phyloP scores from a whole-genome alignment of 352 stramenopile genomes.

The Proteromonas lacertae region DNA sequence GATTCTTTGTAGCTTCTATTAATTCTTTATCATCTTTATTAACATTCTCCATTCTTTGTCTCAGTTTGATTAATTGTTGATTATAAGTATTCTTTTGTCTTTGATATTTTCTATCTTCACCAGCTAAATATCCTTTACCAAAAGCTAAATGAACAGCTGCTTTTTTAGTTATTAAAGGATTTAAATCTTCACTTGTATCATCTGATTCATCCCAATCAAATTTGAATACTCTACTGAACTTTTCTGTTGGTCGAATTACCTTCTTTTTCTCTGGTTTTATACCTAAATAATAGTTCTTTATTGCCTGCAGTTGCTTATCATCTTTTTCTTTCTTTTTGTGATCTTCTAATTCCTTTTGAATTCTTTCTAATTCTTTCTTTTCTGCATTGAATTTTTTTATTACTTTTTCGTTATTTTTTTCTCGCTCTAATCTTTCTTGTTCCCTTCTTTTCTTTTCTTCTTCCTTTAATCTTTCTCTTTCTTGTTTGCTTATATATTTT shows the following conservation, averaged over 20 bases:
- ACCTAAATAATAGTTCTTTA: slow-evolving; percentile 52
- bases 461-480: slow-evolving; percentile 15
- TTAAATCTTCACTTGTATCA: slow-evolving; percentile 56
- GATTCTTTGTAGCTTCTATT: no score
- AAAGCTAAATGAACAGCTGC: slow-evolving; percentile 51
- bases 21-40: slow-evolving; percentile 8
- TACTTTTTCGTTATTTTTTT: not conserved
- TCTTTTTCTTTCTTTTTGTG: slow-evolving; percentile 13
- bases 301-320: slow-evolving; percentile 26
- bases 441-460: slow-evolving; percentile 1
- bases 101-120: slow-evolving; percentile 59
- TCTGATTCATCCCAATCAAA: slow-evolving; percentile 61
- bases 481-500: slow-evolving; percentile 20
- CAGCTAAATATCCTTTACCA: slow-evolving; percentile 50
- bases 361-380: not conserved
- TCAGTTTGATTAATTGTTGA: slow-evolving; percentile 25
- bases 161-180: slow-evolving; percentile 48
- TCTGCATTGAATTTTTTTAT: not conserved
- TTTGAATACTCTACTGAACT: slow-evolving; percentile 59
- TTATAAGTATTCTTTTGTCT: slow-evolving; percentile 20
- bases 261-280: slow-evolving; percentile 42
- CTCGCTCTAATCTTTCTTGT: not conserved
- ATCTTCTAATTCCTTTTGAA: not conserved
- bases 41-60: slow-evolving; percentile 14
- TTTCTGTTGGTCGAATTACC: slow-evolving; percentile 51